Base-by-base conservation (phyloP, 140 eudicot genomes). In the Oenanthe javanica region DNA sequence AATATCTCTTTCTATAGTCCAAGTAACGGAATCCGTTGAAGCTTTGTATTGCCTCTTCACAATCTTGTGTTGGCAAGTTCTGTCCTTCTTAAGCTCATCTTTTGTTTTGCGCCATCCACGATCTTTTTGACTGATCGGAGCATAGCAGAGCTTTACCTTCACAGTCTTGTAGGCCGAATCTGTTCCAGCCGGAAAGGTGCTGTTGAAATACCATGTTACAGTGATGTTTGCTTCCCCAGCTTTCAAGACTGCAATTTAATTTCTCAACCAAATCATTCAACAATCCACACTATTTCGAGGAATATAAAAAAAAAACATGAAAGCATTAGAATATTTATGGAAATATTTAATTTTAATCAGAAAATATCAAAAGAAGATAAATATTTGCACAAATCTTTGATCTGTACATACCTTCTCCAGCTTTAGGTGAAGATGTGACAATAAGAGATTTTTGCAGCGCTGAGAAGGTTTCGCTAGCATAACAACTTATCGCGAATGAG, bases 41-140 rank as follows among this genome's bases (percentile, higher is more conserved):
- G 88, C 81, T n/a, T 0, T 79, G 79, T 89, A 89, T 9, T 84
- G 83, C 77, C 38, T 81, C 9, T 36, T 38, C 27, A 43, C 76
- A 9, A 89, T 82, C 16, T 15, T 74, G 86, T 57, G 82, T 84
- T 86, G 90, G 82, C 92, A 89, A 46, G 92, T 89, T 72, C 83
- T 89, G 82, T 89, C 92, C 52, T 83, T 89, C 31, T 64, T 59
- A 36, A 89, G 72, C 6, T 84, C 61, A 42, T 85, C 86, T 2
- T 77, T 82, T 11, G 90, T 86, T 73, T 89, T 86, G 23, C 90
- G 55, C 92, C 92, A 89, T 49, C 86, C 84, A 71, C 90, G 81
- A 79, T 87, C 87, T 12, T 12, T 51, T 59, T 89, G 92, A 79
- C 92, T 89, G 45, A 84, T 72, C 0, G 84, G 85, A 67, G 87